Evolutionary conservation across 768 basidiomycete species (phyloP).

Genomic region (Asterophora parasitica): DNA sequence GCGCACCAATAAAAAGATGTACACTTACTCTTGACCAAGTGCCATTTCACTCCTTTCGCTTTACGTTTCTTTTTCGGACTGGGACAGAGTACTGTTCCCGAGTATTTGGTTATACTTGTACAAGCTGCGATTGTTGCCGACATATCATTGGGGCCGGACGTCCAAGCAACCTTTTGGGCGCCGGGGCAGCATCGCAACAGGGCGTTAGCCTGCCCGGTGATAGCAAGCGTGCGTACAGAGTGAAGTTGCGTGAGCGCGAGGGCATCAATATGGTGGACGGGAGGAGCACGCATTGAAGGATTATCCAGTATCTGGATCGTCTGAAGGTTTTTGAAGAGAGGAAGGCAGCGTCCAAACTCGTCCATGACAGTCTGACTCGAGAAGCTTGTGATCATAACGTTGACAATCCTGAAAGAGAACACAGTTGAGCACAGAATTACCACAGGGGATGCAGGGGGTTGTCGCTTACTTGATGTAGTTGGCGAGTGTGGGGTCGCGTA

Average conservation of each 20-base stretch:
- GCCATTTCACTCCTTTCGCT: too few relatives aligned
- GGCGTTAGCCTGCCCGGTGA: neutral
- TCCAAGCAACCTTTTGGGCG: neutral
- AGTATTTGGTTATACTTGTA: too few relatives aligned
- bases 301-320: constrained; percentile 14
- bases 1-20: too few relatives aligned
- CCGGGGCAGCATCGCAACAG: neutral
- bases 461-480: constrained; percentile 15
- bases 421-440: neutral
- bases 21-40: too few relatives aligned
- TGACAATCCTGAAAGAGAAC: constrained; percentile 11
- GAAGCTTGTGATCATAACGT: constrained; percentile 15
- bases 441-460: neutral
- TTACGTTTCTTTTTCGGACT: too few relatives aligned
- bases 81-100: too few relatives aligned
- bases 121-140: too few relatives aligned
- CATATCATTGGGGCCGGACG: neutral
- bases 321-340: constrained; percentile 20
- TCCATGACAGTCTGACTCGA: constrained; percentile 11
- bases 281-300: too few relatives aligned
- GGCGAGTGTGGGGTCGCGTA: constrained; percentile 19
- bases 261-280: neutral
- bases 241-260: neutral
- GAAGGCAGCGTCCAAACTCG: constrained; percentile 22
- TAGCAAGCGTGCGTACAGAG: neutral